Evolutionary conservation across 352 stramenopile species (phyloP).

Genomic region (Phytophthora pistaciae): DNA sequence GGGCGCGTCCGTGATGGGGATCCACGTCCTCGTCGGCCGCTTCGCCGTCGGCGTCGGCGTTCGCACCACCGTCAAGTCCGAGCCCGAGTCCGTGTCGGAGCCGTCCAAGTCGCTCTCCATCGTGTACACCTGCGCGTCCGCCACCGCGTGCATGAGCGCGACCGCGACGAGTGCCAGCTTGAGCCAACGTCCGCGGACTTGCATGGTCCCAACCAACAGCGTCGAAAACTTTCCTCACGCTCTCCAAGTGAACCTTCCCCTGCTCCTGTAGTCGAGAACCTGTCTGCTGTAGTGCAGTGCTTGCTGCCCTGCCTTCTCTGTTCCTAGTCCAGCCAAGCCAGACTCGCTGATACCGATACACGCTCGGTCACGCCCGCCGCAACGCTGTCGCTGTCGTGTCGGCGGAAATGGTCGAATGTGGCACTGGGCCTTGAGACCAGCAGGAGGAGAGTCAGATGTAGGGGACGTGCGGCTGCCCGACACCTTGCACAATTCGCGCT

Average conservation of each 20-base stretch:
- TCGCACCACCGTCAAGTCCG: background rate
- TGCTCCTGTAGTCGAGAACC: constrained; percentile 19
- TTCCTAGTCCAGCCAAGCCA: too few relatives aligned
- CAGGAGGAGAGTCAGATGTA: constrained; percentile 40
- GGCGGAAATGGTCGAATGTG: constrained; percentile 30
- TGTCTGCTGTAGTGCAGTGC: background rate
- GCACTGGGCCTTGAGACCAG: constrained; percentile 13
- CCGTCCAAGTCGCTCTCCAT: constrained; percentile 25
- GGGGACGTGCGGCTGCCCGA: constrained; percentile 22
- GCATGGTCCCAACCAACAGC: constrained; percentile 24
- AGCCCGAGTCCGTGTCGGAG: background rate
- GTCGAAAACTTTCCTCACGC: background rate
- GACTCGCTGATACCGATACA: background rate
- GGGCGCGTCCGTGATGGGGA: constrained; percentile 30
- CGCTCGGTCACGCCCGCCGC: constrained; percentile 16
- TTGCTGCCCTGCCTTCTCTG: too few relatives aligned
- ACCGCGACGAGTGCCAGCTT: constrained; percentile 23
- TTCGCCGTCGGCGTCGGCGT: constrained; percentile 29
- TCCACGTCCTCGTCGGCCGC: constrained; percentile 26
- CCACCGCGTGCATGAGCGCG: constrained; percentile 5
- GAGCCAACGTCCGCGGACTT: constrained; percentile 35
- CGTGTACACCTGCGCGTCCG: constrained; percentile 34
- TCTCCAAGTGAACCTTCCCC: constrained; percentile 12
- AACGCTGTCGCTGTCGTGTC: constrained; percentile 4
- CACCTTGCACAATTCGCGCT: constrained; percentile 30